Evolutionary conservation across 83 land plant genomes (phyloP).

Genomic region (Picea mariana): DNA sequence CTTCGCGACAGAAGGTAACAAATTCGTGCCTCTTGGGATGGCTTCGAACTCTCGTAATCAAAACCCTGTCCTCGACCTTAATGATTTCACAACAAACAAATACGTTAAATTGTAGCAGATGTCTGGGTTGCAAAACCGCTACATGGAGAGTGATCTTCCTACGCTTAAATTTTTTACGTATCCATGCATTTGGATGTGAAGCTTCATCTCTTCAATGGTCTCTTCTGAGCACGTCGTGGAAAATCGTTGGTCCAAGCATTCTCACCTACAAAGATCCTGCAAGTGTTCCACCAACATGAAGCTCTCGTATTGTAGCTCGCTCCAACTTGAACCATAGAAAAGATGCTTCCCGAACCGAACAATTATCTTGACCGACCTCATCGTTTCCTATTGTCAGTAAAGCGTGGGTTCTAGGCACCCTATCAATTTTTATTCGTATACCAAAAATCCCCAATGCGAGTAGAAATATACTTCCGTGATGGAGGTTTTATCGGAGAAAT

Average conservation of each 20-base stretch:
- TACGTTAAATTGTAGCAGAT: too few relatives aligned
- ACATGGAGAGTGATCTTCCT: too few relatives aligned
- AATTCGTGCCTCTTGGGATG: too few relatives aligned
- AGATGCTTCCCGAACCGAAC: neutral
- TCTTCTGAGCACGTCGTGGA: neutral
- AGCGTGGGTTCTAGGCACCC: neutral
- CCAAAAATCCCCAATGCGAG: neutral
- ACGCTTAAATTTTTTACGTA: too few relatives aligned
- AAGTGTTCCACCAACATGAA: neutral
- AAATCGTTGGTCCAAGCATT: conserved; percentile 2
- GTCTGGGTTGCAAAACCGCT: too few relatives aligned
- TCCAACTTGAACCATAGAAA: neutral
- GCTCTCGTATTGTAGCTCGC: neutral
- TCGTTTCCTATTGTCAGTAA: neutral
- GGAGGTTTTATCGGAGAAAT: too few relatives aligned
- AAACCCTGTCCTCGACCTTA: too few relatives aligned
- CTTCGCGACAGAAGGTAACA: too few relatives aligned
- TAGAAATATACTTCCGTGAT: neutral
- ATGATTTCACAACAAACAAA: too few relatives aligned
- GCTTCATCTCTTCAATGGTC: too few relatives aligned
- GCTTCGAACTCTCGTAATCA: too few relatives aligned
- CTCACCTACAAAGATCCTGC: conserved; percentile 3
- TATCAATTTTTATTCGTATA: neutral
- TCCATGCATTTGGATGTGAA: too few relatives aligned
- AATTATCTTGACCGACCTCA: neutral